Base-by-base conservation (phyloP, 2,329 filamentous ascomycete genomes). In the Monilinia vaccinii-corymbosi region DNA sequence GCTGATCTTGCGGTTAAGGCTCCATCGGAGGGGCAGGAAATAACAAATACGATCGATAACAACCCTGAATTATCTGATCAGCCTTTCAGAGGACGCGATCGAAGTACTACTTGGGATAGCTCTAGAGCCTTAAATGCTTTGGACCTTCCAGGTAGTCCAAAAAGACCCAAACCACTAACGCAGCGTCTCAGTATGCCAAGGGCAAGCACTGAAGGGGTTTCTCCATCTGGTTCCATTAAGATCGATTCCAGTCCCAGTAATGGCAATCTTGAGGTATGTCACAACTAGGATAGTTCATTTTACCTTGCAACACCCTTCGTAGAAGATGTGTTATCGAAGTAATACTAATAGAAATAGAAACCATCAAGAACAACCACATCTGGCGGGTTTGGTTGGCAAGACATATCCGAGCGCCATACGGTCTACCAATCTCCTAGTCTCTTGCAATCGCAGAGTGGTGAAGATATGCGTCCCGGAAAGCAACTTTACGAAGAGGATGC, bases 301-400 rank as follows among this genome's bases (percentile, higher is more conserved):
- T 23, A 14, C 13, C 9, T 31, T 23, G 18, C 1, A 32, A 2
- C 4, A 4, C 38, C 9, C 18, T 9, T 23, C 6, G 5, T 44
- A 4, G 6, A 31, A 44, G 2, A 13, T 44, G 10, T 36, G n/a
- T 14, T 38, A n/a, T 13, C 14, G 18, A 28, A 38, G 8, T 23
- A 9, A 9, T 55, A 40, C 49, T 60, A 16, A 55, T 25, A 18
- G 6, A 32, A 31, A 23, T 60, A 68, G 58, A 44, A 52, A 31
- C 53, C 31, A 32, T 60, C 57, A 21, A 60, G 31, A 40, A 46
- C 50, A 11, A 34, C 40, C 13, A 60, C 57, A 55, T 60, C 57
- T 13, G 46, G 49, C 4, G 51, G 51, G 1, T 68, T 64, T 51
- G 53, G 60, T 28, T 69, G 66, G 66, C 66, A 68, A 49, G 61